Evolutionary conservation across 2,329 filamentous ascomycete genomes (phyloP).

Genomic region (Fusarium siculi): DNA sequence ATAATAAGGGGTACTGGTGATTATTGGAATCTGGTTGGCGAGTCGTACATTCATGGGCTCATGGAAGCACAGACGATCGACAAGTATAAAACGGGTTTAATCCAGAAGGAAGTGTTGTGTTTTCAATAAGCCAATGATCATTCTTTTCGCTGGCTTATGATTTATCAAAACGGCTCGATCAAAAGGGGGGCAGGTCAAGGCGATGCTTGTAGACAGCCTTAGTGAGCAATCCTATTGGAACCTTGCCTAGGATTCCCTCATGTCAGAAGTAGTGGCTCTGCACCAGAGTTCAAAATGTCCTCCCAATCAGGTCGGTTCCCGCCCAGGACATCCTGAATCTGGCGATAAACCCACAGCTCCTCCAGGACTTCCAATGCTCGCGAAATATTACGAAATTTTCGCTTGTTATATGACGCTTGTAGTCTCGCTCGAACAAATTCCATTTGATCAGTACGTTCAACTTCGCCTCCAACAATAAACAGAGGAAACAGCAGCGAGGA

Average conservation of each 20-base stretch:
- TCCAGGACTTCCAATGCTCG: not conserved
- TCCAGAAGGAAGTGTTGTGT: no score
- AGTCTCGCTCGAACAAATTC: not conserved
- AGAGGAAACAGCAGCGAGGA: not conserved
- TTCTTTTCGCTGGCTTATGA: no score
- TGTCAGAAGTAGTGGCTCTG: not conserved
- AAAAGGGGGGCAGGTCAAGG: no score
- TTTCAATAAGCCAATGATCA: no score
- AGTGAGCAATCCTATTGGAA: no score
- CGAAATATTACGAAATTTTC: not conserved
- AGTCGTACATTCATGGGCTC: no score
- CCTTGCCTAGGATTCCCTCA: not conserved
- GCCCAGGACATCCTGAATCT: not conserved
- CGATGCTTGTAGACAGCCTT: no score
- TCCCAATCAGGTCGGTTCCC: not conserved
- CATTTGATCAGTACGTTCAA: not conserved
- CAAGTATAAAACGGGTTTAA: no score
- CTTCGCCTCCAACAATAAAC: not conserved
- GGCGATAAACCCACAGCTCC: not conserved
- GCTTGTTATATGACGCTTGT: not conserved
- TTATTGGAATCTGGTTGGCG: no score
- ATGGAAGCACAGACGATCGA: no score
- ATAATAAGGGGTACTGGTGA: no score
- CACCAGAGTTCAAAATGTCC: not conserved
- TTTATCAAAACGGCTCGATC: no score